Evolutionary conservation across 116 monocot species (phyloP).

Genomic region (Cymodocea nodosa): DNA sequence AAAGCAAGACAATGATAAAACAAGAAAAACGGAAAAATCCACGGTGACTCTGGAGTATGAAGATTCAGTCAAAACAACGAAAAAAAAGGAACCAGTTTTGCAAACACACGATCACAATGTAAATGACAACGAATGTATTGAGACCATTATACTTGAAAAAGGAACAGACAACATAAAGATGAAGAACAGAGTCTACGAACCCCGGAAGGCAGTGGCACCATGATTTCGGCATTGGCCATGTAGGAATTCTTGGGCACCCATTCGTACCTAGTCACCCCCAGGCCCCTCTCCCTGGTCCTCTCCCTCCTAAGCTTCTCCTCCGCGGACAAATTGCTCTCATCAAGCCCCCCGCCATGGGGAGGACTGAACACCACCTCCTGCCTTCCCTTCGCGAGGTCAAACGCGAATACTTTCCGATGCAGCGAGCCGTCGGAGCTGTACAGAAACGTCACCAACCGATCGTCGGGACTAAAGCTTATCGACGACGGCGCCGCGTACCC

Average conservation of each 20-base stretch:
- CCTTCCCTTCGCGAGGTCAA: conserved; percentile 29
- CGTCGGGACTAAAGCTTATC: conserved; percentile 90
- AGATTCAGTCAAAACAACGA: no score
- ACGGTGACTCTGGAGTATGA: no score
- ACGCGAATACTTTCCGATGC: conserved; percentile 55
- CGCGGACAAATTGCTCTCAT: conserved; percentile 72
- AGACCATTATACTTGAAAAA: not conserved
- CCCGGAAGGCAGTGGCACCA: conserved; percentile 90
- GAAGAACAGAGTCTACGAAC: conserved; percentile 19
- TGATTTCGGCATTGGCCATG: conserved; percentile 18
- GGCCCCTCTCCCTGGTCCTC: conserved; percentile 78
- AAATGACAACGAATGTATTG: no score
- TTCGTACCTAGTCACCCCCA: conserved; percentile 84
- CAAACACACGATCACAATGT: no score
- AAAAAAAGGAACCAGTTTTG: no score
- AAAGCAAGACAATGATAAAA: no score
- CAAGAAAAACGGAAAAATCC: no score
- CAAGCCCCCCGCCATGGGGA: conserved; percentile 76
- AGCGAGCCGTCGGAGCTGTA: conserved; percentile 74
- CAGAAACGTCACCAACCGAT: conserved; percentile 53
- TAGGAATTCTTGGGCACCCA: conserved; percentile 28
- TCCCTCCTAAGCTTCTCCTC: conserved; percentile 94
- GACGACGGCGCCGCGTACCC: conserved; percentile 68
- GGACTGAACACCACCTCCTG: conserved; percentile 71
- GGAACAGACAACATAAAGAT: not conserved